A percentile compares a stretch with the other conserved stretches of the same genome.
Conservation (phyloP, 2,329 filamentous ascomycete genomes). For the Fusarium sp. region DNA sequence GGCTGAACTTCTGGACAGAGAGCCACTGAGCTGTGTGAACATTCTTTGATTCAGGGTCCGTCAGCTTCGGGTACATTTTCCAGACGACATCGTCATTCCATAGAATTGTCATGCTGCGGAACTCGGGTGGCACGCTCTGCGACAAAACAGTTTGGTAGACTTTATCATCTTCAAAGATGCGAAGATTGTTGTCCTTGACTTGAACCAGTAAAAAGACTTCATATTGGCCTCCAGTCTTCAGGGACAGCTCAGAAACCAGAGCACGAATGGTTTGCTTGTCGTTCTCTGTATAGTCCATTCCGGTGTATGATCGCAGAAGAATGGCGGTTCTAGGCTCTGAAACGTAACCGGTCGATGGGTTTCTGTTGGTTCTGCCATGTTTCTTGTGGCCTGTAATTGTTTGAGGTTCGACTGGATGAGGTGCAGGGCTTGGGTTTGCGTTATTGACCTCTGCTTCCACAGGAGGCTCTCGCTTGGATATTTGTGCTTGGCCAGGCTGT, state of each 20-base stretch:
- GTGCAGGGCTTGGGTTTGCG: background rate
- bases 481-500: constrained; percentile 12
- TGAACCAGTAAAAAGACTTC: constrained; percentile 83
- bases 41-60: constrained; percentile 63
- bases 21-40: constrained; percentile 74
- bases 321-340: constrained; percentile 72
- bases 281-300: constrained; percentile 79
- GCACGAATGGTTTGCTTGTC: constrained; percentile 82
- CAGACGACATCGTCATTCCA: constrained; percentile 80
- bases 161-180: constrained; percentile 67
- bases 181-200: constrained; percentile 69
- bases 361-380: constrained; percentile 20
- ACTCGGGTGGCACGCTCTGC: constrained; percentile 73
- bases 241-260: constrained; percentile 77
- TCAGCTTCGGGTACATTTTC: constrained; percentile 78
- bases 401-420: constrained; percentile 1
- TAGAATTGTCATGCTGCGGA: constrained; percentile 74
- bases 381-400: constrained; percentile 12
- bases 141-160: constrained; percentile 68
- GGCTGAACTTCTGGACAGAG: constrained; percentile 77
- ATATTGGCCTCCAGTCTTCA: constrained; percentile 82
- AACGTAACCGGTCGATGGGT: constrained; percentile 33
- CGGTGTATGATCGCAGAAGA: constrained; percentile 78
- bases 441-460: constrained; percentile 3
- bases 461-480: constrained; percentile 19